Base-by-base conservation (phyloP, 192 early-diverging fungal genomes). In the Backusella parvicylindrica region DNA sequence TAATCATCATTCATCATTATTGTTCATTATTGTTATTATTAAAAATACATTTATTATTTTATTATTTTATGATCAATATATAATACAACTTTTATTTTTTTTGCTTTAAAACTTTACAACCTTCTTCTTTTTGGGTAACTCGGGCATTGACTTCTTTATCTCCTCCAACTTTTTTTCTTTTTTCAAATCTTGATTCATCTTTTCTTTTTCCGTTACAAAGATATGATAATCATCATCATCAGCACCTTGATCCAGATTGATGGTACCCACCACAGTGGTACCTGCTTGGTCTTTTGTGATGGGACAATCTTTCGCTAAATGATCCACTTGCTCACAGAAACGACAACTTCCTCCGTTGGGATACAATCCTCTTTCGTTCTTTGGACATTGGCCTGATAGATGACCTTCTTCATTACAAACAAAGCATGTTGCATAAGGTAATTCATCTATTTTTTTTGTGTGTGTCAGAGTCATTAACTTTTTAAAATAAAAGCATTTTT, bases 151-250 rank as follows among this genome's bases (percentile, higher is more conserved):
- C 38, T 64, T 63, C 40, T 72, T 72, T 2, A 72, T 38, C n/a
- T 21, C 71, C 13, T 49, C 69, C 7, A 75, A n/a, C 8, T 76
- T 72, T 23, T 76, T 75, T 50, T 75, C 79, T 1, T 64, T 67
- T 26, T 72, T 76, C 21, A 35, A 28, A 28, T 76, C 74, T 37
- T 75, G 49, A 0, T 18, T 41, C 32, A 71, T 16, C 77, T 86
- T 89, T 38, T 87, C 82, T 74, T 86, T 85, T 70, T 88, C 86
- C 23, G 81, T 77, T 18, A 93, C 86, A 71, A 89, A 90, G 71
- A 91, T 85, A 80, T 92, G 93, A 77, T 90, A 92, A 69, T 97
- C 95, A 83, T 98, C 97, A 78, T 98, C 97, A 83, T 98, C 97
- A 50, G 92, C 95, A 60, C 95, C 95, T 80, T 98, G 95, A n/a